These are phyloP conservation scores for Saturnispora galanensis DNA, from an alignment of 805 yeast genomes.

Conservation along the genomic window DNA sequence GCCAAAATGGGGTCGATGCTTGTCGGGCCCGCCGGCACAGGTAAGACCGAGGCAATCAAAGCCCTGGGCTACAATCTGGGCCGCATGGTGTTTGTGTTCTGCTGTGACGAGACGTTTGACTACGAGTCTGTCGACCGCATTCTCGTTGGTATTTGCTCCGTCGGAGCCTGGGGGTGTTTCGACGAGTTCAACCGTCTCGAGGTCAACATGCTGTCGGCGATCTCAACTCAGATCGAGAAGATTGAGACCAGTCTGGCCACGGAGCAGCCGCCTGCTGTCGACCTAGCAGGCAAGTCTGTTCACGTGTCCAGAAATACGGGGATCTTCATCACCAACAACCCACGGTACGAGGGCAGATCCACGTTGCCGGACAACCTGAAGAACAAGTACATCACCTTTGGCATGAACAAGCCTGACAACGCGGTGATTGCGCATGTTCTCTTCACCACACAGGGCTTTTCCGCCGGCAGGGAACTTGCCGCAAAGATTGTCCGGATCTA, in stretches of 20 bases:
- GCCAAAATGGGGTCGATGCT: slow-evolving; percentile 82
- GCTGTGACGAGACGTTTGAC: slow-evolving; percentile 87
- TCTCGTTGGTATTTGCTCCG: slow-evolving; percentile 64
- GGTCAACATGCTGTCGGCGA: slow-evolving; percentile 65
- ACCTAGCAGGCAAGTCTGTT: slow-evolving; percentile 34
- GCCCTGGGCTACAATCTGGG: slow-evolving; percentile 77
- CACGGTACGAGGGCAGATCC: slow-evolving; percentile 76
- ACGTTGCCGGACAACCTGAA: slow-evolving; percentile 78
- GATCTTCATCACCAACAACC: slow-evolving; percentile 85
- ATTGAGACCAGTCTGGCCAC: slow-evolving; percentile 47
- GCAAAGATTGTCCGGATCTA: slow-evolving; percentile 46
- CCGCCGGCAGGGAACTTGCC: slow-evolving; percentile 36
- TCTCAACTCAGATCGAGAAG: slow-evolving; percentile 66
- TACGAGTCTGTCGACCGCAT: slow-evolving; percentile 70
- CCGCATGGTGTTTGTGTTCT: slow-evolving; percentile 71
- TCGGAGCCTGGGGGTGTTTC: slow-evolving; percentile 94
- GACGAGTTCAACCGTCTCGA: slow-evolving; percentile 87
- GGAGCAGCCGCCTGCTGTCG: slow-evolving; percentile 21
- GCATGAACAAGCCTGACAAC: slow-evolving; percentile 66
- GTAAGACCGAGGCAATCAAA: slow-evolving; percentile 87
- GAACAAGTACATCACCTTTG: slow-evolving; percentile 64
- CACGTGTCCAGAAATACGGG: slow-evolving; percentile 45
- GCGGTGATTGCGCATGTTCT: slow-evolving; percentile 59
- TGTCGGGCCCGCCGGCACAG: slow-evolving; percentile 96
- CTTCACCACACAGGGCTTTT: slow-evolving; percentile 66